Conservation (phyloP, 768 basidiomycete species). For the Amyloporia xantha region DNA sequence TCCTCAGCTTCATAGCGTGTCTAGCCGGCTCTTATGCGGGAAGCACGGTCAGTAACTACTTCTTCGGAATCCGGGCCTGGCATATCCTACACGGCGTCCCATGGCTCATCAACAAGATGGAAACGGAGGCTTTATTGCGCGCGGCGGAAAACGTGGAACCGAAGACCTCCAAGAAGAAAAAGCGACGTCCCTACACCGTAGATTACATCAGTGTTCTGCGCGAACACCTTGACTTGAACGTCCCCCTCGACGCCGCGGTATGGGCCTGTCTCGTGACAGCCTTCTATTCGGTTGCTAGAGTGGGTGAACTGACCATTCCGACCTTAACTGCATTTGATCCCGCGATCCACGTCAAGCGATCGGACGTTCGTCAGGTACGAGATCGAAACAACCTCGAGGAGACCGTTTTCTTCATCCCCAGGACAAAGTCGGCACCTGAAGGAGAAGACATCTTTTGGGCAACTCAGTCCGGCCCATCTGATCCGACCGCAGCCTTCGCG, state of each 20-base stretch:
- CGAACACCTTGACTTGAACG: conserved; percentile 9
- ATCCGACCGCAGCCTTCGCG: conserved; percentile 19
- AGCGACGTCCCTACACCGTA: conserved; percentile 26
- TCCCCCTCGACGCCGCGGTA: conserved; percentile 17
- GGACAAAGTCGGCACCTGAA: conserved; percentile 10
- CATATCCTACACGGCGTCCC: conserved; percentile 34
- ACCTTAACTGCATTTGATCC: conserved; percentile 26
- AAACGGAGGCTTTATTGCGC: conserved; percentile 24
- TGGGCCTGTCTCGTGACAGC: no score
- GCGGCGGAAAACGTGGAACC: conserved; percentile 28
- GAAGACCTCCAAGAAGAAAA: conserved; percentile 20
- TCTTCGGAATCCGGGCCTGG: conserved; percentile 37
- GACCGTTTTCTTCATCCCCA: conserved; percentile 24
- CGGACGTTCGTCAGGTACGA: conserved; percentile 10
- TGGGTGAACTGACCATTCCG: conserved; percentile 34
- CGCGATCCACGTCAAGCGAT: conserved; percentile 21
- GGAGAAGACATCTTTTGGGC: conserved; percentile 31
- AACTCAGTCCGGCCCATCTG: conserved; percentile 18
- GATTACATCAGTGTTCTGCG: not conserved
- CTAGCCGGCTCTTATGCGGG: conserved; percentile 21
- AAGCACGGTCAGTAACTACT: conserved; percentile 37
- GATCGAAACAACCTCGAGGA: conserved; percentile 23
- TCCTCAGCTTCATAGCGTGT: conserved; percentile 18
- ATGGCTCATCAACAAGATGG: conserved; percentile 23
- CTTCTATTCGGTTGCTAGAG: conserved; percentile 29